These are phyloP conservation scores for Tuber microsphaerosporum DNA, from an alignment of 495 filamentous ascomycete genomes.

Conservation along the genomic window DNA sequence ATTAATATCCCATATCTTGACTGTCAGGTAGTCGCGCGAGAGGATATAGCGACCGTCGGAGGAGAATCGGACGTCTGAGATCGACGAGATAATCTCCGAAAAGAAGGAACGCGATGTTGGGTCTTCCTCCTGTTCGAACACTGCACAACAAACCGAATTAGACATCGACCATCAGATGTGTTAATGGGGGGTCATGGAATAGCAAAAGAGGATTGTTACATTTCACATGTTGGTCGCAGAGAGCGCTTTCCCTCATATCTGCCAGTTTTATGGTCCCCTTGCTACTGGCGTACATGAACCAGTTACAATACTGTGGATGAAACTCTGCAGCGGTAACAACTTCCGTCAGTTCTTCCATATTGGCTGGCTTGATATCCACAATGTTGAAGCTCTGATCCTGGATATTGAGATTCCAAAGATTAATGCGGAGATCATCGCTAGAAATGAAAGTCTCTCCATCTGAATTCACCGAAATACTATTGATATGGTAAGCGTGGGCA, in stretches of 20 bases:
- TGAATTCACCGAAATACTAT: constrained; percentile 99
- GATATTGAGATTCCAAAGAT: constrained; percentile 98
- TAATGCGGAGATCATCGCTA: constrained; percentile 94
- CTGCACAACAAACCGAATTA: constrained; percentile 47
- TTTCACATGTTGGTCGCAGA: constrained; percentile 93
- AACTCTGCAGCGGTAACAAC: constrained; percentile 98
- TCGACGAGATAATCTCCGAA: constrained; percentile 98
- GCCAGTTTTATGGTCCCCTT: constrained; percentile 98
- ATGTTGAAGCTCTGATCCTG: constrained; percentile 99
- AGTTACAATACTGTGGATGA: constrained; percentile 94
- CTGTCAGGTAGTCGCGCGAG: constrained; percentile 93
- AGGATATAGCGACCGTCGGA: constrained; percentile 94
- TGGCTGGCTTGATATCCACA: constrained; percentile 97
- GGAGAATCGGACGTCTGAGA: constrained; percentile 96
- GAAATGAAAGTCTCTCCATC: constrained; percentile 99
- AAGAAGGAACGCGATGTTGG: constrained; percentile 98
- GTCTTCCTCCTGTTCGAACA: constrained; percentile 98
- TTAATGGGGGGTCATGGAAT: not conserved
- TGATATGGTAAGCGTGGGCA: constrained; percentile 98
- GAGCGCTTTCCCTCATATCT: constrained; percentile 91
- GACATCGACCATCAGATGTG: constrained; percentile 13
- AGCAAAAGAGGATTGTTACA: constrained; percentile 52
- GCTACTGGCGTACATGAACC: constrained; percentile 99
- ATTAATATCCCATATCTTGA: constrained; percentile 99
- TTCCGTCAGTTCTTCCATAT: constrained; percentile 99